Conservation (phyloP, 352 stramenopile genomes). For the Blastocystis sp. region DNA sequence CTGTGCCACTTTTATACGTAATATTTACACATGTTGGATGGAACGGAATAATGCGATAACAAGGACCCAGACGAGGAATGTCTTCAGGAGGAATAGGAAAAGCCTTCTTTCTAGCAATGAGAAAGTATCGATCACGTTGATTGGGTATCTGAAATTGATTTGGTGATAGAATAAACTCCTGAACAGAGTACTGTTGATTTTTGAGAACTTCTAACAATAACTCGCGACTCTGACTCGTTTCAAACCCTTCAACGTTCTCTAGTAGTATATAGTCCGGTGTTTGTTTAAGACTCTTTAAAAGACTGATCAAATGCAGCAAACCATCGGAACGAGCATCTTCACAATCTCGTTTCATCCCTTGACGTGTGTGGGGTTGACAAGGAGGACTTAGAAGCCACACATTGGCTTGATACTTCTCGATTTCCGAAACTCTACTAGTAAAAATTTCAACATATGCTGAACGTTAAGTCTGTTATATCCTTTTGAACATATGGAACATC, state of each 20-base stretch:
- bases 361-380: conserved; percentile 57
- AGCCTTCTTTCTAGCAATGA: conserved; percentile 3
- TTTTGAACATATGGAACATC: conserved; percentile 52
- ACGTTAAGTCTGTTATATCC: conserved; percentile 55
- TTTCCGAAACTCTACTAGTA: not conserved
- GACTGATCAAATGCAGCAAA: conserved; percentile 40
- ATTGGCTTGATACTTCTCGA: conserved; percentile 26
- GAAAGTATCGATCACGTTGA: conserved; percentile 58
- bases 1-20: conserved; percentile 50
- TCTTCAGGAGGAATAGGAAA: conserved; percentile 42
- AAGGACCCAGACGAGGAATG: conserved; percentile 8
- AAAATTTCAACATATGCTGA: not conserved
- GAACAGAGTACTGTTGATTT: not conserved
- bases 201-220: conserved; percentile 3
- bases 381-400: conserved; percentile 61
- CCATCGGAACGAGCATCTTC: conserved; percentile 51
- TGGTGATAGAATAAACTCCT: conserved; percentile 62
- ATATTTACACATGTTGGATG: conserved; percentile 37
- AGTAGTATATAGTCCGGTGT: conserved; percentile 35
- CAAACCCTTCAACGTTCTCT: conserved; percentile 62
- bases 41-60: conserved; percentile 16
- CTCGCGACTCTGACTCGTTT: conserved; percentile 43
- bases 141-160: conserved; percentile 61
- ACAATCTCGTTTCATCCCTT: conserved; percentile 49
- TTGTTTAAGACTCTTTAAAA: not conserved